Base-by-base conservation (phyloP, 2,329 filamentous ascomycete genomes). In the Helotiales sp. region DNA sequence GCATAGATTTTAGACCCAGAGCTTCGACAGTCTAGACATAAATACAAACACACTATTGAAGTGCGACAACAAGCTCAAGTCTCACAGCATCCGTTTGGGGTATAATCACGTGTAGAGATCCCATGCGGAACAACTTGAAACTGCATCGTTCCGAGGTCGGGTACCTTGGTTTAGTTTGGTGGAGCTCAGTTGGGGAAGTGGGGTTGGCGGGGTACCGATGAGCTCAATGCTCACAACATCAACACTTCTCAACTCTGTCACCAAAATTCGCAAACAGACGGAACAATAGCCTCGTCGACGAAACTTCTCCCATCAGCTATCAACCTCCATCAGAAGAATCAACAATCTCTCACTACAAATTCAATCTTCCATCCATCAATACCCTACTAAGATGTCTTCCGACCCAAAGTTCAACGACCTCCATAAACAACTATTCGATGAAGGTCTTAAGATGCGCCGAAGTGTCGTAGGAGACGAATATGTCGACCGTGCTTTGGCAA, bases 381-480 rank as follows among this genome's bases (percentile, higher is more conserved):
- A 30, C 19, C 13, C 38, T 24, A 36, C 66, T 46, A 68, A 58
- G 55, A 76, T 75, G 73, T 75, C 73, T 29, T 72, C 71, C 58
- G 72, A 76, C 54, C 71, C 74, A 1, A 74, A 75, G 30, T 71
- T 74, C 65, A 70, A 75, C 44, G 71, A 71, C 2, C 61, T 59
- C 13, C 78, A 86, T 73, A 79, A 82, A 64, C 73, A 79, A 49
- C 76, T 87, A 46, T 88, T 84, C 72, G 79, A 84, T 6, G 78
- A 82, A 62, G 85, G 85, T 33, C 74, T 88, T 55, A 77, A 81
- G 66, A 80, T 85, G 67, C 82, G 85, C 33, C 77, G 80, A 52
- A 76, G 77, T 60, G 85, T 88, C 8, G 79, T 84, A 13, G 85
- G 85, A n/a, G 75, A 84, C 55, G 76, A 77, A 36, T 86, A 87